phyloP scores from a whole-genome alignment of 169 alveolate genomes.

The Eimeria falciformis region DNA sequence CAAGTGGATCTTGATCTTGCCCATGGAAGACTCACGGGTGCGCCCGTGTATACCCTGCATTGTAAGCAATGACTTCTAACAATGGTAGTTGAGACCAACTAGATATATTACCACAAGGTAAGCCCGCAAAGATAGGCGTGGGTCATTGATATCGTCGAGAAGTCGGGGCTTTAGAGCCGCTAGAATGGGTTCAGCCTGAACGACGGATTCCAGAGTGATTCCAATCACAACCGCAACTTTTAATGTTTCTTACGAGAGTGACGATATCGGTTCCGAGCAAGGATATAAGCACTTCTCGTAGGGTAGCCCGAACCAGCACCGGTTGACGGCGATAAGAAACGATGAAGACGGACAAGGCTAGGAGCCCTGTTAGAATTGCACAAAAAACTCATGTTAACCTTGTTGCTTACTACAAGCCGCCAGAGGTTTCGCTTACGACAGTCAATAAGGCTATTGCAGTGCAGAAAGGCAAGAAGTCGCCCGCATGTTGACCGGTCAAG shows the following conservation, averaged over 20 bases:
- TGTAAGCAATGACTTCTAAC: background rate
- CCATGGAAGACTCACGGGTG: constrained; percentile 47
- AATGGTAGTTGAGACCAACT: background rate
- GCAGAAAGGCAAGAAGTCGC: constrained; percentile 53
- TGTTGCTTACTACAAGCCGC: too few species aligned
- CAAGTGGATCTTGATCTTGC: constrained; percentile 54
- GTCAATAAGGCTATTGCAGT: constrained; percentile 64
- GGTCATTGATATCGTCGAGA: constrained; percentile 64
- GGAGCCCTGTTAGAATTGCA: constrained; percentile 34
- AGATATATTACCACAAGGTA: constrained; percentile 36
- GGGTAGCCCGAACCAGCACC: constrained; percentile 34
- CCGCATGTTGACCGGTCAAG: constrained; percentile 65
- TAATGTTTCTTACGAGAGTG: constrained; percentile 22
- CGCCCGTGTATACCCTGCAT: constrained; percentile 59
- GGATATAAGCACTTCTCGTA: constrained; percentile 43
- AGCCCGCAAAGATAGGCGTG: constrained; percentile 55
- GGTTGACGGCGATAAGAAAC: constrained; percentile 65
- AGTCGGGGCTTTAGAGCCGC: constrained; percentile 65
- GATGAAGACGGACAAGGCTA: constrained; percentile 62
- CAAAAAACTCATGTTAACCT: too few species aligned
- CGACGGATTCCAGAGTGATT: background rate
- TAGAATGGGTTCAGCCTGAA: constrained; percentile 67
- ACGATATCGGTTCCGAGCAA: constrained; percentile 50
- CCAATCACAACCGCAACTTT: background rate
- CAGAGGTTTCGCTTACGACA: background rate